Base-by-base conservation (phyloP, 257 asterid species). In the Salvia splendens region DNA sequence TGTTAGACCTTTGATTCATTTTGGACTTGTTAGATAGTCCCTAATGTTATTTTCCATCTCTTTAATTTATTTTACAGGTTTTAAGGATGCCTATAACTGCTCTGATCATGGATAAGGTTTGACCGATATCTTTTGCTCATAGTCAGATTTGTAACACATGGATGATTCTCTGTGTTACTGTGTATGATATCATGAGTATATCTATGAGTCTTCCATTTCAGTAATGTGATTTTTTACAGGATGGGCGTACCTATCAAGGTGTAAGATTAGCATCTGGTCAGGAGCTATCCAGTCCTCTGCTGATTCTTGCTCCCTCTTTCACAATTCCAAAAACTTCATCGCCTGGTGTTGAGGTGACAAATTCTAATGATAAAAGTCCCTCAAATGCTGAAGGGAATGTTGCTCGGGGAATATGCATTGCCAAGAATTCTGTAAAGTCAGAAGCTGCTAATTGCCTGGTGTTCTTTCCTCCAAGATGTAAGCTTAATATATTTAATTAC, bases 211-310 rank as follows among this genome's bases (percentile, higher is more conserved):
- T 74, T 72, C 53, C 62, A 66, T 61, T 72, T 38, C 64, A 15
- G 53, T 38, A 16, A 33, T 79, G 67, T 80, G 73, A 40, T 54
- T 14, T 70, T 47, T 78, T 63, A 73, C 91, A 93, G 96, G 89
- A 70, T 48, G 67, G 54, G 62, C 81, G 82, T 74, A 74, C 70
- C 46, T 90, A 84, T 70, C 84, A 79, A 78, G 99, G 99, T 59
- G 84, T 93, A 63, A 85, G 82, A 77, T 81, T 93, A 83, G 85
- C 51, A 74, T 88, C 95, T 66, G 99, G 97, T 76, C 99, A 93
- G 81, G 96, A 90, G 79, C 71, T 93, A 76, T 80, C 82, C 85
- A 81, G 99, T 85, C 72, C 83, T 63, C 79, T 82, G 70, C 82
- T 90, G 77, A 79, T 90, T 67, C 80, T 90, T 75, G 89, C 86